phyloP scores from a whole-genome alignment of 169 alveolate species.

The Fabrea salina region DNA sequence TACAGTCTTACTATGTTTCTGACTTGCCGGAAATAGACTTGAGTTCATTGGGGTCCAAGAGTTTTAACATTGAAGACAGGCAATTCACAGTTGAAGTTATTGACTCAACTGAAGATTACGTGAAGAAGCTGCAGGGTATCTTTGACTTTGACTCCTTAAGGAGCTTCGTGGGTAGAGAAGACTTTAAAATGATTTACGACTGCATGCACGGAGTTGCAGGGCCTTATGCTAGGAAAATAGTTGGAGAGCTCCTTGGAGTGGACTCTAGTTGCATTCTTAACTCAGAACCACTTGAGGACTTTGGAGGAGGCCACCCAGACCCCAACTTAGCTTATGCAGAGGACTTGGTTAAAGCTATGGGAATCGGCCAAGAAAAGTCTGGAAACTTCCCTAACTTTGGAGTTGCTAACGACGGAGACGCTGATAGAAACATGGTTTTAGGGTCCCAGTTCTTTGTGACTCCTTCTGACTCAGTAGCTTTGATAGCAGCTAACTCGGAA shows the following conservation, averaged over 20 bases:
- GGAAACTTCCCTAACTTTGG: conserved; percentile 89
- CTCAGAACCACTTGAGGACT: conserved; percentile 80
- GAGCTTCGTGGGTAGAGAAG: conserved; percentile 70
- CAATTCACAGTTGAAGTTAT: conserved; percentile 74
- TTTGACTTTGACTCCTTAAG: conserved; percentile 87
- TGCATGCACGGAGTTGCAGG: conserved; percentile 93
- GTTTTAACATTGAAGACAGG: conserved; percentile 24
- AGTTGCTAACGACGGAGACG: conserved; percentile 97
- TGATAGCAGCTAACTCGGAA: conserved; percentile 88
- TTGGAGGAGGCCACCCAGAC: conserved; percentile 92
- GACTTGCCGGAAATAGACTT: conserved; percentile 48
- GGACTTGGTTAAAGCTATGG: conserved; percentile 84
- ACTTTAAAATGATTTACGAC: conserved; percentile 86
- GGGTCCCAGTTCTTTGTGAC: conserved; percentile 92
- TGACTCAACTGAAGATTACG: conserved; percentile 83
- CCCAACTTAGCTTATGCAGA: conserved; percentile 93
- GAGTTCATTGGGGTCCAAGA: conserved; percentile 33
- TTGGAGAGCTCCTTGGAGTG: conserved; percentile 81
- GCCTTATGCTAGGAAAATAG: conserved; percentile 87
- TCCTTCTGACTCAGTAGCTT: conserved; percentile 94
- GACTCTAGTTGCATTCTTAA: conserved; percentile 50
- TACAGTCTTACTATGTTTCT: conserved; percentile 47
- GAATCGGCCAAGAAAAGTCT: conserved; percentile 32
- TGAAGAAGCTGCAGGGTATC: conserved; percentile 74
- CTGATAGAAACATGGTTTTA: conserved; percentile 95